A percentile compares a stretch with the other conserved stretches of the same genome.
phyloP scores from a whole-genome alignment of 2,329 filamentous ascomycete genomes.

The Calycina herbarum region DNA sequence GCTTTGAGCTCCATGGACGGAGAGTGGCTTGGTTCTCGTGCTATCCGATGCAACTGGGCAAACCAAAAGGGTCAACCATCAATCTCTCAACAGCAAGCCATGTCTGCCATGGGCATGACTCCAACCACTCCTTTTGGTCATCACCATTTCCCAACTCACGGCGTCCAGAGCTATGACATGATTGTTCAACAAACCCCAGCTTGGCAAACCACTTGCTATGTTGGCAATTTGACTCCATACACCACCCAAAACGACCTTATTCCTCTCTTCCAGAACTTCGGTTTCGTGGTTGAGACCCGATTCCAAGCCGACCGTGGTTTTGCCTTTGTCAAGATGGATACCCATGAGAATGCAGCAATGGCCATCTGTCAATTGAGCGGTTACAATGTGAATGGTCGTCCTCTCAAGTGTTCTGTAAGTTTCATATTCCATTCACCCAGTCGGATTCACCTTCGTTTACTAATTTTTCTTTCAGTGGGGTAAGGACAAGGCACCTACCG shows the following conservation, averaged over 20 bases:
- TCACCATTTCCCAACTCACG: constrained; percentile 96
- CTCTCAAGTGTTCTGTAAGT: constrained; percentile 97
- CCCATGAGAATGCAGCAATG: constrained; percentile 96
- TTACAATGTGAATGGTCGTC: constrained; percentile 96
- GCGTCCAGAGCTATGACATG: constrained; percentile 96
- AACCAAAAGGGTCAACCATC: constrained; percentile 99
- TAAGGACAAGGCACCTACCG: constrained; percentile 90
- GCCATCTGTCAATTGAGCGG: constrained; percentile 97
- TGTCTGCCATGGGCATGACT: constrained; percentile 97
- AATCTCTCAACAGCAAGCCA: constrained; percentile 94
- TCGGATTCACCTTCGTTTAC: constrained; percentile 22
- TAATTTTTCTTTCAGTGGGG: constrained; percentile 72
- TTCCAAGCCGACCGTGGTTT: constrained; percentile 98
- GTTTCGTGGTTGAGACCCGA: constrained; percentile 93
- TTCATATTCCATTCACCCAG: constrained; percentile 4
- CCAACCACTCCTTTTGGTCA: constrained; percentile 95
- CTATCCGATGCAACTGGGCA: constrained; percentile 99
- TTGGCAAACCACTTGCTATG: constrained; percentile 98
- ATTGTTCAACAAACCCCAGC: constrained; percentile 90
- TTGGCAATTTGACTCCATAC: constrained; percentile 96
- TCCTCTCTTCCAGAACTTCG: constrained; percentile 98
- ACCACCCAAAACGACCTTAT: constrained; percentile 95
- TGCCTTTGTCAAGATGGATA: constrained; percentile 99
- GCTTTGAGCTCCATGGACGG: constrained; percentile 97
- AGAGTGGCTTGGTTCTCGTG: constrained; percentile 96